These are phyloP conservation scores for Bromus sterilis DNA, from an alignment of 176 grass and related monocot genomes.

Conservation along the genomic window DNA sequence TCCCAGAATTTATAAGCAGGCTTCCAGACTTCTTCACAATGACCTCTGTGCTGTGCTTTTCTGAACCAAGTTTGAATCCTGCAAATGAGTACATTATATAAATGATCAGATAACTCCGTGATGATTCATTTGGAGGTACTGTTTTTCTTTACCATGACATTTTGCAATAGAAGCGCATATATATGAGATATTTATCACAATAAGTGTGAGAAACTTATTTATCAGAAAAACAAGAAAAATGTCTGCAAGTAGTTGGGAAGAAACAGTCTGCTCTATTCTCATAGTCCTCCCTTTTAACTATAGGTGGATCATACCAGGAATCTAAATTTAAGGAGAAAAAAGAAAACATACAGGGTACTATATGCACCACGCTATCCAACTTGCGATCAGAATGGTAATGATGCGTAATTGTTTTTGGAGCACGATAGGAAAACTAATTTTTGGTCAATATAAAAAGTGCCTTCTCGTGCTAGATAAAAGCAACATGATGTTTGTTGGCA, in stretches of 20 bases:
- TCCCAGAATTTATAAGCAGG: conserved; percentile 70
- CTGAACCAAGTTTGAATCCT: conserved; percentile 86
- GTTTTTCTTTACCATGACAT: neutral
- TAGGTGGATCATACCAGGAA: neutral
- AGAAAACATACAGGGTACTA: neutral
- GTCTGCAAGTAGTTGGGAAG: neutral
- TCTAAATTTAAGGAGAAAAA: neutral
- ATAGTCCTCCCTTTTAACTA: neutral
- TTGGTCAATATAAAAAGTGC: neutral
- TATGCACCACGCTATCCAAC: neutral
- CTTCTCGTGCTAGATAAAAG: neutral
- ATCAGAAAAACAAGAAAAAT: neutral
- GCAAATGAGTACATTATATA: conserved; percentile 6
- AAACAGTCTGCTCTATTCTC: neutral
- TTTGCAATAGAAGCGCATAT: neutral
- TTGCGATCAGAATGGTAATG: neutral
- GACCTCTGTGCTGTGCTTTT: conserved; percentile 76
- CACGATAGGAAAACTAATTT: neutral
- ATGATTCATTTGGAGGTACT: neutral
- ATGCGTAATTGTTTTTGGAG: neutral
- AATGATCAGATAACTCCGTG: neutral
- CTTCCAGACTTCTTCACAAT: conserved; percentile 59
- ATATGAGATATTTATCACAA: neutral
- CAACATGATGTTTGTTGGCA: neutral
- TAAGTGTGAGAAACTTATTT: neutral